These are phyloP conservation scores for Ceratonia siliqua DNA, from an alignment of 306 rosid species.

Conservation along the genomic window DNA sequence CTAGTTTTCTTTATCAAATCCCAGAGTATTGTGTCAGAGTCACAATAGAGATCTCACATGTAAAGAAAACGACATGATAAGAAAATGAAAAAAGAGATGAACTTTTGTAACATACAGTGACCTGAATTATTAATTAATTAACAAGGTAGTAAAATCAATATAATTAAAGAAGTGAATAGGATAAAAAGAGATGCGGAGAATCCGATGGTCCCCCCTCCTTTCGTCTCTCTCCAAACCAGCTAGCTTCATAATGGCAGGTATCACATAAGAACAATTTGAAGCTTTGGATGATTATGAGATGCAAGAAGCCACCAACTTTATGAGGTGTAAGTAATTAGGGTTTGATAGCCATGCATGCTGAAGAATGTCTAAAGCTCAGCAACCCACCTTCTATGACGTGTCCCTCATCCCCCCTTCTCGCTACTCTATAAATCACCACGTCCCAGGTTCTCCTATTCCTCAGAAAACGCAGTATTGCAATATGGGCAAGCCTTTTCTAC, in stretches of 20 bases:
- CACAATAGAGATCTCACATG: too few species aligned
- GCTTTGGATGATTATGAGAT: neutral
- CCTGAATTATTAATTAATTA: too few species aligned
- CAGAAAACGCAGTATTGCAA: neutral
- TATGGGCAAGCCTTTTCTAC: conserved; percentile 44
- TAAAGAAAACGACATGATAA: too few species aligned
- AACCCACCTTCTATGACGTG: conserved; percentile 29
- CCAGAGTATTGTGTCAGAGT: too few species aligned
- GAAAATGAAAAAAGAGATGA: too few species aligned
- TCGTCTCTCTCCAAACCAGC: too few species aligned
- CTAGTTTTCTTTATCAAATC: too few species aligned
- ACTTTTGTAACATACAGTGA: too few species aligned
- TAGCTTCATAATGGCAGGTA: neutral
- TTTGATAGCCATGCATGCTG: conserved; percentile 45
- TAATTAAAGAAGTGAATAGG: neutral
- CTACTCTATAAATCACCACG: conserved; percentile 27
- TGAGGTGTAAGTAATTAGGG: conserved; percentile 48
- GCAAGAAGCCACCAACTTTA: neutral
- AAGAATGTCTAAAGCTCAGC: conserved; percentile 44
- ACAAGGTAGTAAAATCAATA: too few species aligned
- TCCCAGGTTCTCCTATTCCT: neutral
- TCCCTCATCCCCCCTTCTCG: neutral
- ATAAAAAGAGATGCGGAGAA: neutral
- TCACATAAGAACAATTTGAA: neutral
- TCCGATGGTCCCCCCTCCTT: neutral